Base-by-base conservation (phyloP, 73 alveolate genomes). In the Paramecium caudatum region DNA sequence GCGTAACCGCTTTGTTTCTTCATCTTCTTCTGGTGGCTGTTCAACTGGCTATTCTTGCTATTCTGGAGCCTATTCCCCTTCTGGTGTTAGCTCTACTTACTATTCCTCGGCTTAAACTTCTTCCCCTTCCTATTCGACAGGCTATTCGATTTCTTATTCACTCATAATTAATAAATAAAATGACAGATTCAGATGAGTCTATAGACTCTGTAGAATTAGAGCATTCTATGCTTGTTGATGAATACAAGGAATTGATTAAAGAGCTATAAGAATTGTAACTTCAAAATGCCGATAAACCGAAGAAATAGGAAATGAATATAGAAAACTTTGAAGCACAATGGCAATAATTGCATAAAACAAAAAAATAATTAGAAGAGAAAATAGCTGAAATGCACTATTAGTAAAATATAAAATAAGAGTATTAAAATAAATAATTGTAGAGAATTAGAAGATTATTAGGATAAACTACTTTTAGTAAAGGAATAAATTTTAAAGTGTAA, bases 1-100 rank as follows among this genome's bases (percentile, higher is more conserved):
- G 36, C 88, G 62, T 23, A 43, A 36, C 65, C 65, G 62, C n/a
- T 47, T 74, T 2, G 88, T 74, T 43, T 74, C 88, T 45, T 74
- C 88, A 43, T 74, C 88, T 46, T 74, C 88, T 74, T 74, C 88
- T 19, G 88, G 69, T 1, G 88, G 88, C 30, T 41, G 5, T 21
- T 74, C 88, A 8, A 27, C 37, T 45, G 49, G 46, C 43, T 74
- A 45, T 43, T 74, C 69, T 17, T 74, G 21, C 1, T 8, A 34
- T 25, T 74, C 48, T 70, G 17, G 37, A 37, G 4, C 41, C 17
- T 43, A 9, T 43, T 17, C 15, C 1, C 37, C 46, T n/a, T 41
- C 88, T 41, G 17, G 9, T 74, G 9, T 23, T 74, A 2, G 13
- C 41, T 10, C 41, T 39, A 21, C 88, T 21, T 74, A 23, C 45